These are phyloP conservation scores for Aspergillus felis DNA, from an alignment of 2,329 filamentous ascomycete species.

Conservation along the genomic window DNA sequence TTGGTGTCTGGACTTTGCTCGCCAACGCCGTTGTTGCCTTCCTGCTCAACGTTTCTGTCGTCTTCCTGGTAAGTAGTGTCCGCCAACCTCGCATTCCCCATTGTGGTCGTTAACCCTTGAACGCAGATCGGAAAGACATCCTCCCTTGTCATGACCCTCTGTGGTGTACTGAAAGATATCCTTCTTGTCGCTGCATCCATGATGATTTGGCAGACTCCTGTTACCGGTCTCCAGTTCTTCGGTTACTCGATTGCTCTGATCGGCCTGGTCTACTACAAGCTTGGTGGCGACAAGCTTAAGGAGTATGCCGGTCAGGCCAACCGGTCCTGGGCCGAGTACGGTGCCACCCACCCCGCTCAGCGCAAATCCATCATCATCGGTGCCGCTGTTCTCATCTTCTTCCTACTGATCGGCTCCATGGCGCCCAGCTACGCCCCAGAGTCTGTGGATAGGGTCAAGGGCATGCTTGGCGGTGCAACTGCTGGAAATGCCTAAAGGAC, in stretches of 20 bases:
- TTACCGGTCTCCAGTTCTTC: conserved; percentile 67
- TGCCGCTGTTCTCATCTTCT: conserved; percentile 61
- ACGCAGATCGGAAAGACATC: conserved; percentile 80
- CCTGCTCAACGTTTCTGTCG: conserved; percentile 74
- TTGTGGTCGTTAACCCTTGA: neutral
- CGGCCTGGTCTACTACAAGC: conserved; percentile 66
- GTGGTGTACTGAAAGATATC: conserved; percentile 83
- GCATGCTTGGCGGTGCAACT: conserved; percentile 33
- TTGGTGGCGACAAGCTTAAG: conserved; percentile 74
- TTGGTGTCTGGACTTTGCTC: conserved; percentile 64
- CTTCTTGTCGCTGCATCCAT: conserved; percentile 74
- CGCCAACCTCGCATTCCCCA: neutral
- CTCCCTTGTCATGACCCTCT: conserved; percentile 78
- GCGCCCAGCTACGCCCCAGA: conserved; percentile 50
- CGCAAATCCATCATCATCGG: conserved; percentile 73
- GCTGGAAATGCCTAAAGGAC: conserved; percentile 29
- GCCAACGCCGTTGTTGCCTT: conserved; percentile 77
- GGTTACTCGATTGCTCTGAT: conserved; percentile 71
- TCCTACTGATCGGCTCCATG: conserved; percentile 62
- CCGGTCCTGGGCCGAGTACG: conserved; percentile 83
- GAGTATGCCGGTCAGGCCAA: conserved; percentile 68
- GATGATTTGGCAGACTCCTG: conserved; percentile 70
- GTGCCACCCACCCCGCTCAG: conserved; percentile 68
- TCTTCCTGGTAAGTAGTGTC: conserved; percentile 67
- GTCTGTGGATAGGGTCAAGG: conserved; percentile 32